Base-by-base conservation (phyloP, 2,329 filamentous ascomycete genomes). In the Sphaerulina populicola region DNA sequence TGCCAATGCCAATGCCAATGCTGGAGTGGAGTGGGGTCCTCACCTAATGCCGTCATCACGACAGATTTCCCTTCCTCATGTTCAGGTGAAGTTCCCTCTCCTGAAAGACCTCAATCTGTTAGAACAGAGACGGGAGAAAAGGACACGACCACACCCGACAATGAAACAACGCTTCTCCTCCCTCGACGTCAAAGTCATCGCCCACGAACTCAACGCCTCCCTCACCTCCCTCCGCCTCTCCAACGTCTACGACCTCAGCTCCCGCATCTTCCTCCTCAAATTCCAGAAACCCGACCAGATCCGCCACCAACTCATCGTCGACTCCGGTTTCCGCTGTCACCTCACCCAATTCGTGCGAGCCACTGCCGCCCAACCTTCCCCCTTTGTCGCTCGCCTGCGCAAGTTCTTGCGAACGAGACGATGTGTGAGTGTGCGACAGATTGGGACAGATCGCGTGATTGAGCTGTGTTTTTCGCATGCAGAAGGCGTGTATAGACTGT, bases 211-310 rank as follows among this genome's bases (percentile, higher is more conserved):
- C 56, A 84, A 88, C 53, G 75, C 79, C 57, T 80, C 78, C 58
- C 78, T 98, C 48, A 80, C 85, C 52, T 81, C 81, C 53, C 77
- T 97, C 56, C 86, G 93, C 57, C 79, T 97, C 45, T 82, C 87
- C 56, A 98, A 98, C 67, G 84, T 96, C 68, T 97, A 98, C 73
- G 93, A 98, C 69, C 81, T 98, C 53, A 94, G 88, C 56, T 89
- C 89, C 58, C 89, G 91, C 66, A 96, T 97, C 65, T 88, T 97
- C 65, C 82, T 97, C 23, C 79, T 98, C 69, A 97, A 96, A 67
- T 93, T 98, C 66, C 83, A 89, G 49, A 94, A 93, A 68, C 88
- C 91, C 39, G 84, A 91, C 64, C 79, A 84, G 6, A 27, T 27
- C 60, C 89, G 90, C 69, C 85, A 93, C 66, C 91, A 97, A 68